A percentile compares a stretch with the other conserved stretches of the same genome.
Conservation (phyloP, 805 yeast species). For the Wickerhamomyces mucosus region DNA sequence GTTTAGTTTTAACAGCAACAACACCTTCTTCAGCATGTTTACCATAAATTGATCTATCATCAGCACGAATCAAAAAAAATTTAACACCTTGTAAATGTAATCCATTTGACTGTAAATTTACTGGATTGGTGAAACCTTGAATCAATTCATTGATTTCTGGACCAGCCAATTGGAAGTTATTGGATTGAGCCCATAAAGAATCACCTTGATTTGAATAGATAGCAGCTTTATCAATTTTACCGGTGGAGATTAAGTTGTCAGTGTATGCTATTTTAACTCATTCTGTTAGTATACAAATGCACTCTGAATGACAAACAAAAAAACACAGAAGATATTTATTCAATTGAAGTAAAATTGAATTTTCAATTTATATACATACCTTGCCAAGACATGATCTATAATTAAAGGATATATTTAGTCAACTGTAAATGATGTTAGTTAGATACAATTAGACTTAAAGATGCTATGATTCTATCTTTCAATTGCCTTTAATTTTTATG, state of each 20-base stretch:
- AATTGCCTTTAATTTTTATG: no score
- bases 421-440: no score
- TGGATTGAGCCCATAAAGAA: conserved; percentile 84
- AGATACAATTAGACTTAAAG: no score
- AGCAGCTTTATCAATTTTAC: conserved; percentile 86
- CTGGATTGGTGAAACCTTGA: conserved; percentile 71
- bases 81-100: conserved; percentile 78
- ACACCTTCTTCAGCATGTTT: conserved; percentile 85
- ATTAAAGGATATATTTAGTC: no score
- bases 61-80: conserved; percentile 82
- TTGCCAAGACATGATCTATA: conserved; percentile 47
- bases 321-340: no score
- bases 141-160: conserved; percentile 70
- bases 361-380: no score
- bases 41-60: conserved; percentile 89
- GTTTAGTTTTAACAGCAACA: conserved; percentile 86
- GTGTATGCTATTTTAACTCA: conserved; percentile 66
- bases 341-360: no score
- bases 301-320: no score
- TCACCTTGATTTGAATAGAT: conserved; percentile 93
- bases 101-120: conserved; percentile 75
- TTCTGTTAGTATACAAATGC: conserved; percentile 1
- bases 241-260: conserved; percentile 81
- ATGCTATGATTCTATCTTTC: no score
- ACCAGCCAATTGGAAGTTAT: conserved; percentile 52